Conservation (phyloP, 2,329 filamentous ascomycete genomes). For the Bipolaris oryzae region DNA sequence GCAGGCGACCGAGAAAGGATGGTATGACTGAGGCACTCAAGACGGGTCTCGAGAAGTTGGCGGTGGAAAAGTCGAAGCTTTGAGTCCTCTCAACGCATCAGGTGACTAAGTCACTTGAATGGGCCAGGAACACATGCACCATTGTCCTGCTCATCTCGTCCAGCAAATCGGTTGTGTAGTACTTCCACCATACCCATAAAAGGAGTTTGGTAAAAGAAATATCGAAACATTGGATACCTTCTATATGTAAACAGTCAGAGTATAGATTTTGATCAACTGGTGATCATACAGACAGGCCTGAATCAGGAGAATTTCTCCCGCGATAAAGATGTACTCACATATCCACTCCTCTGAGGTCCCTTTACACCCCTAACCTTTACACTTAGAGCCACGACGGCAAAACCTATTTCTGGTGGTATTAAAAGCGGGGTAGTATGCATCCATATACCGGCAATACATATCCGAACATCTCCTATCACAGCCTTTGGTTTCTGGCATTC, state of each 20-base stretch:
- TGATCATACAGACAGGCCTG: background rate
- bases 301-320: background rate
- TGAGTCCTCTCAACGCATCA: slow-evolving; percentile 15
- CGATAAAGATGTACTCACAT: background rate
- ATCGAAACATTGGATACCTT: too few species aligned
- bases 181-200: too few species aligned
- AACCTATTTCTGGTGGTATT: too few species aligned
- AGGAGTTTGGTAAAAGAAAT: too few species aligned
- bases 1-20: slow-evolving; percentile 67
- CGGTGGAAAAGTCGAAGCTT: slow-evolving; percentile 32
- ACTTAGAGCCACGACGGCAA: background rate
- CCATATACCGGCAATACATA: slow-evolving; percentile 1
- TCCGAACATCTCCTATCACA: background rate
- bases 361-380: background rate
- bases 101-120: background rate
- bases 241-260: too few species aligned
- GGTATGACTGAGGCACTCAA: slow-evolving; percentile 69
- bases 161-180: too few species aligned
- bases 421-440: slow-evolving; percentile 2
- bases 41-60: slow-evolving; percentile 45
- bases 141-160: background rate
- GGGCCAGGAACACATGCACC: background rate
- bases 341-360: background rate
- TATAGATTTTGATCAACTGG: too few species aligned
- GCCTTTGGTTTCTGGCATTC: background rate